Evolutionary conservation across 2,329 filamentous ascomycete species (phyloP).

Genomic region (Trichoderma atroviride): DNA sequence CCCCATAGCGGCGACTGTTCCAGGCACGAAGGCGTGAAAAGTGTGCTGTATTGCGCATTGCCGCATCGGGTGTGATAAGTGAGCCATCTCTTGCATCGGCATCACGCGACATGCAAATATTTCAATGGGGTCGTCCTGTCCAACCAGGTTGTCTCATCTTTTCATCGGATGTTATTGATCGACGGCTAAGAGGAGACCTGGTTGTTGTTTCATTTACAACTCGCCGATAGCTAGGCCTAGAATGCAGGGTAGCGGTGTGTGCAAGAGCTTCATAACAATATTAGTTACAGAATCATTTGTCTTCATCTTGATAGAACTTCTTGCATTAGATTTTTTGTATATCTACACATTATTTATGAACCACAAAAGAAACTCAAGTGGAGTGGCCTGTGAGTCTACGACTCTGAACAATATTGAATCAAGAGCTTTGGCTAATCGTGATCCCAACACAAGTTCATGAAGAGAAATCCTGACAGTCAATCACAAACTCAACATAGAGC

Average conservation of each 20-base stretch:
- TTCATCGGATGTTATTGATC: not conserved
- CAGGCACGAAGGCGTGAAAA: not conserved
- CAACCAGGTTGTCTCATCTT: no score
- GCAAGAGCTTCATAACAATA: no score
- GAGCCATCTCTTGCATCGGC: not conserved
- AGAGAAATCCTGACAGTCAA: not conserved
- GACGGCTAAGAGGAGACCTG: not conserved
- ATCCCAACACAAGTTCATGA: not conserved
- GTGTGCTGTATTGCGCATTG: not conserved
- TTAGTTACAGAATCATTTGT: not conserved
- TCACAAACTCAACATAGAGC: not conserved
- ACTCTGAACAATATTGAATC: not conserved
- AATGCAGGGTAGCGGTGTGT: not conserved
- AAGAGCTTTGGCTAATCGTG: not conserved
- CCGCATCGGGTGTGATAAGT: not conserved
- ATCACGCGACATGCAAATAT: not conserved
- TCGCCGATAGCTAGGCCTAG: not conserved
- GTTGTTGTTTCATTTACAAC: not conserved
- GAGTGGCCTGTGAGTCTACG: no score
- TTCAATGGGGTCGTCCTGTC: not conserved
- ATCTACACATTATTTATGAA: not conserved
- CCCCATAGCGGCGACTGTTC: not conserved
- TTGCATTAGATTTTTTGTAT: not conserved
- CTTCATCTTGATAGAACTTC: not conserved
- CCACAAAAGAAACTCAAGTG: not conserved